Conservation (phyloP, 2,329 filamentous ascomycete genomes). For the Xylaria sp. region DNA sequence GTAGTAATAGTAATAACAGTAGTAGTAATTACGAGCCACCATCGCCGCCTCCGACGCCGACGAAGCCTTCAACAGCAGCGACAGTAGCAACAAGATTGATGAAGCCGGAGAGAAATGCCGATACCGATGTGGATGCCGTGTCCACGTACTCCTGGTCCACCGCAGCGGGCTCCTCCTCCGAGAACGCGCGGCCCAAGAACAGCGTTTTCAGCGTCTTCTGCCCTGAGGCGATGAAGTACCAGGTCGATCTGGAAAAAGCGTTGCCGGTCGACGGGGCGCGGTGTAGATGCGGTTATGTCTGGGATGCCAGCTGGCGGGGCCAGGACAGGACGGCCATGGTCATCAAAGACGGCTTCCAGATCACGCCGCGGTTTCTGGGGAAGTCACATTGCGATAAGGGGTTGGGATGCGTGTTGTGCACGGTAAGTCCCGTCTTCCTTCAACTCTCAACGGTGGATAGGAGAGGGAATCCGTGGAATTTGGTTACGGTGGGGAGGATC, state of each 20-base stretch:
- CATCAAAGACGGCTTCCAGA: slow-evolving; percentile 54
- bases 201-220: slow-evolving; percentile 56
- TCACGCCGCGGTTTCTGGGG: slow-evolving; percentile 54
- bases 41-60: slow-evolving; percentile 50
- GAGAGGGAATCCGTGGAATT: not conserved
- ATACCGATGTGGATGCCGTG: slow-evolving; percentile 42
- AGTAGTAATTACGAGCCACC: slow-evolving; percentile 47
- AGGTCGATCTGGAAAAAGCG: slow-evolving; percentile 51
- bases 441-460: not conserved
- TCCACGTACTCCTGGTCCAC: slow-evolving; percentile 36
- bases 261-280: slow-evolving; percentile 42
- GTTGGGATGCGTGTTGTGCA: slow-evolving; percentile 56
- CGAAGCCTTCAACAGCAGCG: not conserved
- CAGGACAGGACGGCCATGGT: slow-evolving; percentile 40
- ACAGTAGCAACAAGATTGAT: no score
- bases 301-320: slow-evolving; percentile 40
- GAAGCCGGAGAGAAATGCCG: slow-evolving; percentile 18
- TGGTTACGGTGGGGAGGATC: no score
- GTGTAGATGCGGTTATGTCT: slow-evolving; percentile 54
- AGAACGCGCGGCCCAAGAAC: slow-evolving; percentile 44
- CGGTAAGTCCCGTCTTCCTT: slow-evolving; percentile 34
- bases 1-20: slow-evolving; percentile 29
- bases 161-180: slow-evolving; percentile 7
- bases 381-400: slow-evolving; percentile 54
- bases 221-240: slow-evolving; percentile 54